These are phyloP conservation scores for Plasmodium coatneyi DNA, from an alignment of 169 alveolate genomes.

Conservation along the genomic window DNA sequence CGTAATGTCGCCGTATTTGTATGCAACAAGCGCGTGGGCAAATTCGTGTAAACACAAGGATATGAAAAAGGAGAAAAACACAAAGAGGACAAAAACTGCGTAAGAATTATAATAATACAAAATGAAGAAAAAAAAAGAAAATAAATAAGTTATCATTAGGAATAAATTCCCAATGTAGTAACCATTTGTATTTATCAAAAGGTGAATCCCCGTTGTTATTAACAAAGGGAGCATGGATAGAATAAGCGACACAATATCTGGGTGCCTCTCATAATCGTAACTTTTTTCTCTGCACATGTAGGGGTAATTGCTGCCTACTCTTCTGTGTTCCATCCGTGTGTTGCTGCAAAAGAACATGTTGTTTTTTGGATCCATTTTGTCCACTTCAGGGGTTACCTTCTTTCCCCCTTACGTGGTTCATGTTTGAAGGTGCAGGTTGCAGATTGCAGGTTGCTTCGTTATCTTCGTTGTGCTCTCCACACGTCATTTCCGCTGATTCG, in stretches of 20 bases:
- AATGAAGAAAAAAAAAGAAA: conserved; percentile 57
- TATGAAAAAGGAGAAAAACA: conserved; percentile 49
- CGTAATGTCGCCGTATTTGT: conserved; percentile 63
- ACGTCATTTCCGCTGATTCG: not conserved
- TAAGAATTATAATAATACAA: conserved; percentile 65
- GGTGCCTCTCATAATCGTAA: conserved; percentile 19
- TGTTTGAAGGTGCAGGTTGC: not conserved
- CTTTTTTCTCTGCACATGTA: conserved; percentile 21
- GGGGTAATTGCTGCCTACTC: conserved; percentile 21
- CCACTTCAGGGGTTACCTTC: not conserved
- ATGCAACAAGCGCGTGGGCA: conserved; percentile 69
- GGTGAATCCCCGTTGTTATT: conserved; percentile 21
- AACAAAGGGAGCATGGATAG: conserved; percentile 48
- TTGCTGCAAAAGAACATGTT: conserved; percentile 24
- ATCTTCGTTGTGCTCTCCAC: not conserved
- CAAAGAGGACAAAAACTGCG: conserved; percentile 42
- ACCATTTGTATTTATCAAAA: conserved; percentile 35
- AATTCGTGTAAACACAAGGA: conserved; percentile 70
- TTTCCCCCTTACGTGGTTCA: conserved; percentile 20
- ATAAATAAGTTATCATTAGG: conserved; percentile 55
- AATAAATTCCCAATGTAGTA: conserved; percentile 62
- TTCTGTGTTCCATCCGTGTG: conserved; percentile 14
- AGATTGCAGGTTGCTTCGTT: not conserved
- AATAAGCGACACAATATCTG: conserved; percentile 14
- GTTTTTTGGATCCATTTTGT: conserved; percentile 36